phyloP scores from a whole-genome alignment of 148 eudicot species.

The Simmondsia chinensis region DNA sequence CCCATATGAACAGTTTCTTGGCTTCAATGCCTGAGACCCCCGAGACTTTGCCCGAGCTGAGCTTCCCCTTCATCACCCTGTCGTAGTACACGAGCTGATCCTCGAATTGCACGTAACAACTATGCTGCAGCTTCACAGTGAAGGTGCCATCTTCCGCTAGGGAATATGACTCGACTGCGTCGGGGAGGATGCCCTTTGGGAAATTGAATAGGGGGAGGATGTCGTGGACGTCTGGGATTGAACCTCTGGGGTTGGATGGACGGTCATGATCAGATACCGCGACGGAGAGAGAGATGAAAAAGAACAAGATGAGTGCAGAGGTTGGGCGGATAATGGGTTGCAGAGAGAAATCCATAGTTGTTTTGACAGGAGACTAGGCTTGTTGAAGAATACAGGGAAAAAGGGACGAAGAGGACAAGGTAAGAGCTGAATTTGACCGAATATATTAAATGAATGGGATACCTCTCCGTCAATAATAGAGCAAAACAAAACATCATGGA shows the following conservation, averaged over 20 bases:
- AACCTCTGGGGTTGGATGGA: neutral
- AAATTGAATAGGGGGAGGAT: constrained; percentile 57
- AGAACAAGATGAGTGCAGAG: constrained; percentile 14
- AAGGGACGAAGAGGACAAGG: no score
- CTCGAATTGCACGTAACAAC: constrained; percentile 62
- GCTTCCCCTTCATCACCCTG: constrained; percentile 35
- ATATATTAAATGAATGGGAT: no score
- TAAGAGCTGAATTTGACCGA: no score
- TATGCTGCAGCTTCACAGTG: constrained; percentile 27
- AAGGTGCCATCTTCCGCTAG: constrained; percentile 49
- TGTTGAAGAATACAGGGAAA: no score
- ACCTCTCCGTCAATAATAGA: no score
- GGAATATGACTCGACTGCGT: constrained; percentile 46
- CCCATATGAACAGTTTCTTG: constrained; percentile 60
- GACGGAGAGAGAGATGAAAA: constrained; percentile 10
- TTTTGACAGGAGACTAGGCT: neutral
- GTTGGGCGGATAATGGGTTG: constrained; percentile 1
- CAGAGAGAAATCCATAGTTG: constrained; percentile 7
- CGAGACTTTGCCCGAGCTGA: constrained; percentile 41
- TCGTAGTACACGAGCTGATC: constrained; percentile 63
- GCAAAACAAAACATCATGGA: no score
- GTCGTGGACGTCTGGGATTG: constrained; percentile 52
- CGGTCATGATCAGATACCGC: constrained; percentile 2
- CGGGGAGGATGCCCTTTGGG: constrained; percentile 62
- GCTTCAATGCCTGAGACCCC: constrained; percentile 75